Conservation (phyloP, 306 rosid genomes). For the Leucaena leucocephala region DNA sequence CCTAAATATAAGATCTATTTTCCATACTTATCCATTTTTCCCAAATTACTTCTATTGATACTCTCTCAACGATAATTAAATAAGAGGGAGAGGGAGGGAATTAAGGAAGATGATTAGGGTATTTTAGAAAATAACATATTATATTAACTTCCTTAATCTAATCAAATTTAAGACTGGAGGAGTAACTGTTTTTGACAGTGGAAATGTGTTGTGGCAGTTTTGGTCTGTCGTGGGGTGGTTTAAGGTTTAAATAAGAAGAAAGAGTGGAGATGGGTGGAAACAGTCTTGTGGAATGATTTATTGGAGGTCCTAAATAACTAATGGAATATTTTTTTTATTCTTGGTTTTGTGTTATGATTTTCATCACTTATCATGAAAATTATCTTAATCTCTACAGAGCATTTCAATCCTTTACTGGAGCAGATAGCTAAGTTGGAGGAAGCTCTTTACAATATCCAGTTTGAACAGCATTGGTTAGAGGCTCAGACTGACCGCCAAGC, state of each 20-base stretch:
- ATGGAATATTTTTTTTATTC: background rate
- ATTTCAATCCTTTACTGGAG: conserved; percentile 82
- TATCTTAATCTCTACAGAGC: conserved; percentile 61
- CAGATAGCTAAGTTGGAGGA: conserved; percentile 91
- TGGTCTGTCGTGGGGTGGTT: background rate
- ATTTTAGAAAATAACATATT: no score
- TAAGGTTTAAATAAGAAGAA: background rate
- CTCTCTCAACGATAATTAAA: no score
- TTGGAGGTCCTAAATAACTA: background rate
- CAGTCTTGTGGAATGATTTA: background rate
- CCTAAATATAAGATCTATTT: no score
- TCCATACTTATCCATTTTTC: no score
- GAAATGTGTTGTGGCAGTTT: background rate
- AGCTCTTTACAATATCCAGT: conserved; percentile 85
- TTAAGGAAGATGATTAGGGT: no score
- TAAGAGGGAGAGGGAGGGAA: no score
- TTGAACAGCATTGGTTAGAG: conserved; percentile 97
- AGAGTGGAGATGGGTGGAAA: background rate
- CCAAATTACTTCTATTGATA: no score
- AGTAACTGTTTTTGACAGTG: background rate
- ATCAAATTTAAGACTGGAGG: no score
- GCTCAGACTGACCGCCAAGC: conserved; percentile 95
- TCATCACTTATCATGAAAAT: background rate
- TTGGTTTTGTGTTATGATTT: background rate
- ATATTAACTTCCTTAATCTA: no score